Conservation (phyloP, 2,329 filamentous ascomycete species). For the Diaporthe amygdali region DNA sequence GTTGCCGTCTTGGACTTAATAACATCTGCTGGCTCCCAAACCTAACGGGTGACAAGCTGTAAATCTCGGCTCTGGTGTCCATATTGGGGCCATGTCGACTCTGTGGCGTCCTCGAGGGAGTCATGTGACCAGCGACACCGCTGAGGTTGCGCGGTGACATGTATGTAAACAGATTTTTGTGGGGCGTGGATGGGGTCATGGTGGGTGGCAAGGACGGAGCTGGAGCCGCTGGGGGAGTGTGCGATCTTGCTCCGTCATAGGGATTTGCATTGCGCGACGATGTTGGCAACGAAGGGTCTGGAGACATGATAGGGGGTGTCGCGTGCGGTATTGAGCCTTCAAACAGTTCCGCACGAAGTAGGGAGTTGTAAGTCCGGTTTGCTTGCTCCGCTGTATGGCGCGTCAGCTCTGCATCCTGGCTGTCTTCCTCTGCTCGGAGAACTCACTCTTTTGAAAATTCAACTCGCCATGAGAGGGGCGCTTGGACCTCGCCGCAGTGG, state of each 20-base stretch:
- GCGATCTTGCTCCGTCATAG: slow-evolving; percentile 73
- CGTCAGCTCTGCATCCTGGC: slow-evolving; percentile 28
- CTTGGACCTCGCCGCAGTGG: slow-evolving; percentile 85
- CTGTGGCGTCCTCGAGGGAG: slow-evolving; percentile 87
- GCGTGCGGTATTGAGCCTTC: slow-evolving; percentile 87
- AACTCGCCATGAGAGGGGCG: slow-evolving; percentile 87
- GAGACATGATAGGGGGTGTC: slow-evolving; percentile 66
- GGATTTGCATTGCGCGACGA: slow-evolving; percentile 58
- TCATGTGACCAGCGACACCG: slow-evolving; percentile 79
- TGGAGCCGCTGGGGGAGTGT: slow-evolving; percentile 78
- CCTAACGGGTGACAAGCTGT: slow-evolving; percentile 92
- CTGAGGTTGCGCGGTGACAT: slow-evolving; percentile 76
- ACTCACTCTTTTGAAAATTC: slow-evolving; percentile 89
- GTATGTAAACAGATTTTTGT: slow-evolving; percentile 97
- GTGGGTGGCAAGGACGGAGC: slow-evolving; percentile 70
- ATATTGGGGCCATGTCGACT: slow-evolving; percentile 87
- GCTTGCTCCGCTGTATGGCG: slow-evolving; percentile 77
- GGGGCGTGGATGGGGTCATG: slow-evolving; percentile 90
- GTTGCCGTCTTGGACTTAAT: slow-evolving; percentile 85
- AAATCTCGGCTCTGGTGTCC: slow-evolving; percentile 89
- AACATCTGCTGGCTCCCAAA: slow-evolving; percentile 94
- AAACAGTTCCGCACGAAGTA: slow-evolving; percentile 91
- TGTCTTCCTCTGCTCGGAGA: not conserved
- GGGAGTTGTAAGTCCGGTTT: slow-evolving; percentile 86
- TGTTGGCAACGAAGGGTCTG: slow-evolving; percentile 58